Evolutionary conservation across 2,329 filamentous ascomycete species (phyloP).

Genomic region (Exserohilum turcica): DNA sequence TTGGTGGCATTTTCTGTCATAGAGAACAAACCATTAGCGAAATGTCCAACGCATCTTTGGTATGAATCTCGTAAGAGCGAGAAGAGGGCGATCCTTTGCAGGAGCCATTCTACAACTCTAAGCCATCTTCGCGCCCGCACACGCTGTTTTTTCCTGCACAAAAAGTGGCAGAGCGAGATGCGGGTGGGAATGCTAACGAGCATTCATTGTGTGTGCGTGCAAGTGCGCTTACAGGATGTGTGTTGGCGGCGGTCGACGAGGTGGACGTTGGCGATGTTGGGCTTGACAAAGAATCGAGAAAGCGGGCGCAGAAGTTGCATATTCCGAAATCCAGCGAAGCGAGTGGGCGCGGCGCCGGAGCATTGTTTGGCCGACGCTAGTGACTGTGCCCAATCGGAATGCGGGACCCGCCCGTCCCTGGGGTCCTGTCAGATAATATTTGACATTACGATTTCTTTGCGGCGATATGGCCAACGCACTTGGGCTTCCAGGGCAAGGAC

Average conservation of each 20-base stretch:
- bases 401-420: conserved; percentile 2
- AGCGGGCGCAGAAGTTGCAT: conserved; percentile 21
- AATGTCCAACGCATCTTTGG: conserved; percentile 67
- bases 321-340: conserved; percentile 27
- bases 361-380: conserved; percentile 24
- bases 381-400: conserved; percentile 17
- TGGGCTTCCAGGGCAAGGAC: neutral
- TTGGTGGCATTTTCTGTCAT: conserved; percentile 82
- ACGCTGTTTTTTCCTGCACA: conserved; percentile 27
- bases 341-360: conserved; percentile 18
- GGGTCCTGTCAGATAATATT: neutral
- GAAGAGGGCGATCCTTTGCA: conserved; percentile 45
- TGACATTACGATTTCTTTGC: neutral
- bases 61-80: conserved; percentile 48
- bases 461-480: conserved; percentile 5
- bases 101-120: conserved; percentile 46
- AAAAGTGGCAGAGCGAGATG: conserved; percentile 35
- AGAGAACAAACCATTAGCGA: conserved; percentile 99
- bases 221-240: conserved; percentile 47
- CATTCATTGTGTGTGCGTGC: conserved; percentile 31
- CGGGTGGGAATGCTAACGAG: conserved; percentile 41
- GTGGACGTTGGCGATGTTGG: conserved; percentile 36
- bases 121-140: conserved; percentile 46
- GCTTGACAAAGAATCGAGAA: conserved; percentile 18
- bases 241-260: conserved; percentile 43